phyloP scores from a whole-genome alignment of 371 early-diverging fungal species.

The Apophysomyces sp. region DNA sequence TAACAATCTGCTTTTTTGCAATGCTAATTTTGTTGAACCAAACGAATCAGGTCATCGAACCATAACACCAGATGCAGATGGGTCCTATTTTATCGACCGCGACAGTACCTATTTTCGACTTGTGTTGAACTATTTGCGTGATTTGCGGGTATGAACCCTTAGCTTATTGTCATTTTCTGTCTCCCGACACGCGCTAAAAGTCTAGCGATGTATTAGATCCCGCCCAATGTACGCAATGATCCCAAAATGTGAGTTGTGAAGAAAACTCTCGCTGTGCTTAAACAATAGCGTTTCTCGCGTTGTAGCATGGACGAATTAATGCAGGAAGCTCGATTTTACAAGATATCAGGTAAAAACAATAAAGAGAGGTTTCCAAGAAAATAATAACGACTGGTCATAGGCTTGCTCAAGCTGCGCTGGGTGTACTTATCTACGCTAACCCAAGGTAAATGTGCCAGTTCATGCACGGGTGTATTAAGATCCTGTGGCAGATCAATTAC shows the following conservation, averaged over 20 bases:
- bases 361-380: background rate
- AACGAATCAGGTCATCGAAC: constrained; percentile 7
- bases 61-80: constrained; percentile 28
- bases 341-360: constrained; percentile 21
- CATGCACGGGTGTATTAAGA: background rate
- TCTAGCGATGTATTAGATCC: constrained; percentile 19
- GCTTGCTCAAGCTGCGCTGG: constrained; percentile 30
- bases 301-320: constrained; percentile 43
- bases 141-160: constrained; percentile 25
- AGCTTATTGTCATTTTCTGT: too few relatives aligned
- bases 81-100: constrained; percentile 47
- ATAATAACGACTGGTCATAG: constrained; percentile 8
- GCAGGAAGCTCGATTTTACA: constrained; percentile 42
- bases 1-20: background rate
- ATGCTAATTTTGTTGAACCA: too few relatives aligned
- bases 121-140: constrained; percentile 42
- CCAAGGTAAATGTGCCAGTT: constrained; percentile 25
- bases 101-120: constrained; percentile 43
- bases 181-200: too few relatives aligned
- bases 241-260: constrained; percentile 28
- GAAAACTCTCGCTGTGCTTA: background rate
- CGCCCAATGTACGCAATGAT: constrained; percentile 27
- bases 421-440: constrained; percentile 22
- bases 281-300: too few relatives aligned
- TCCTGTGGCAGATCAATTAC: constrained; percentile 20